phyloP scores from a whole-genome alignment of 2,329 filamentous ascomycete species.

The Exophiala spinifera region DNA sequence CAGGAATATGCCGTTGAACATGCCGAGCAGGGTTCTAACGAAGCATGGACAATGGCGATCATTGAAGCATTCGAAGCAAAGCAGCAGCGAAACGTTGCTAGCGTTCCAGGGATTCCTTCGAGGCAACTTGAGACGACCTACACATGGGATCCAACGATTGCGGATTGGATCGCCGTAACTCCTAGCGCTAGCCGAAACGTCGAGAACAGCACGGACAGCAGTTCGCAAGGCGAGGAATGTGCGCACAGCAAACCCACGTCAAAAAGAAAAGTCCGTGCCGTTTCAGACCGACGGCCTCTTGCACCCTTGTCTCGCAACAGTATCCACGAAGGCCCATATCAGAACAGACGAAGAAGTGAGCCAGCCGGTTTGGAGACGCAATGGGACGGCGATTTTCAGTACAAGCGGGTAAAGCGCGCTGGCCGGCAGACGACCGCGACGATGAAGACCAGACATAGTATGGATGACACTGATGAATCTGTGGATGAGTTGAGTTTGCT shows the following conservation, averaged over 20 bases:
- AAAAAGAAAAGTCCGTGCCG: no score
- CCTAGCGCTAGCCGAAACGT: constrained; percentile 32
- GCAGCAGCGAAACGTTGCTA: constrained; percentile 7
- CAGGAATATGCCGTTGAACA: constrained; percentile 41
- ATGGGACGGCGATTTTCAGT: constrained; percentile 11
- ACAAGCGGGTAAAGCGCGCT: constrained; percentile 9
- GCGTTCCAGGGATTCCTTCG: constrained; percentile 15
- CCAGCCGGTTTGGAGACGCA: constrained; percentile 1
- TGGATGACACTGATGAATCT: constrained; percentile 13
- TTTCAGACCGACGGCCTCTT: neutral
- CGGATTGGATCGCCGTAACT: constrained; percentile 55
- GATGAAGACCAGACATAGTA: neutral
- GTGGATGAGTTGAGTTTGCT: constrained; percentile 20
- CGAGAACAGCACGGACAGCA: no score
- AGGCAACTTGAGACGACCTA: constrained; percentile 31
- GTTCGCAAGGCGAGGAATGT: no score
- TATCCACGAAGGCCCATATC: constrained; percentile 20
- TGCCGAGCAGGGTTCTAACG: constrained; percentile 36
- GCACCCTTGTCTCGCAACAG: neutral
- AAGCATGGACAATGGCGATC: constrained; percentile 40
- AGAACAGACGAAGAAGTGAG: constrained; percentile 10
- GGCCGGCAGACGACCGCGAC: neutral
- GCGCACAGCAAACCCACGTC: no score
- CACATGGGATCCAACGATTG: constrained; percentile 56
- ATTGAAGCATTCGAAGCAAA: constrained; percentile 25